Evolutionary conservation across 2,329 filamentous ascomycete genomes (phyloP).

Genomic region (Ceratocystis harringtonii): DNA sequence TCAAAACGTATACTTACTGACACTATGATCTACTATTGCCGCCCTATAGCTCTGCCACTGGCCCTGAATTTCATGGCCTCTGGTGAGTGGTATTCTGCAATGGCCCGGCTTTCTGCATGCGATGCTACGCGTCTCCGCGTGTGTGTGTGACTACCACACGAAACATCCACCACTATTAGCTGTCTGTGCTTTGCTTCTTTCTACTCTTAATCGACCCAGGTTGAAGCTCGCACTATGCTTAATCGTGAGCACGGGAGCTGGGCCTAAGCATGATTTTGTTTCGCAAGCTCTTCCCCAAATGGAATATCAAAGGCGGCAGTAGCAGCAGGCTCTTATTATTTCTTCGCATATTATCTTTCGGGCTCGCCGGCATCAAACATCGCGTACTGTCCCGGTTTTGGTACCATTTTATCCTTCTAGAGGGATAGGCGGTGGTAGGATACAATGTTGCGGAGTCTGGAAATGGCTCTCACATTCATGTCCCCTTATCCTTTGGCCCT

Average conservation of each 20-base stretch:
- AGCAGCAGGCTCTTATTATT: slow-evolving; percentile 30
- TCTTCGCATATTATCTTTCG: not conserved
- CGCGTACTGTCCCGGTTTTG: not conserved
- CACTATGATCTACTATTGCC: slow-evolving; percentile 13
- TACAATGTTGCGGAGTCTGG: not conserved
- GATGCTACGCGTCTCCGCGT: not conserved
- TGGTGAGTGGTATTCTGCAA: slow-evolving; percentile 51
- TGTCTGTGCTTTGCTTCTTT: not conserved
- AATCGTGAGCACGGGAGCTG: not conserved
- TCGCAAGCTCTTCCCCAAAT: slow-evolving; percentile 22
- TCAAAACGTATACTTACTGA: not conserved
- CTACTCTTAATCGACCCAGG: slow-evolving; percentile 14
- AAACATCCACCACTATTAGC: no score
- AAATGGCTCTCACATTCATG: not conserved
- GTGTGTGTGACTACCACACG: not conserved
- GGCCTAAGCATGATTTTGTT: slow-evolving; percentile 12
- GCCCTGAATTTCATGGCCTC: slow-evolving; percentile 83
- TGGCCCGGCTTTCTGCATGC: slow-evolving; percentile 18
- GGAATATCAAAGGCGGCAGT: slow-evolving; percentile 49
- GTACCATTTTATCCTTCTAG: not conserved
- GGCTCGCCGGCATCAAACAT: not conserved
- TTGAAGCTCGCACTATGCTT: not conserved
- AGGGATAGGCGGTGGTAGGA: not conserved
- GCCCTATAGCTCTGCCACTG: slow-evolving; percentile 51
- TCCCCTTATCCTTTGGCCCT: not conserved